These are phyloP conservation scores for California macrophylla DNA, from an alignment of 441 rosid species.

Conservation along the genomic window DNA sequence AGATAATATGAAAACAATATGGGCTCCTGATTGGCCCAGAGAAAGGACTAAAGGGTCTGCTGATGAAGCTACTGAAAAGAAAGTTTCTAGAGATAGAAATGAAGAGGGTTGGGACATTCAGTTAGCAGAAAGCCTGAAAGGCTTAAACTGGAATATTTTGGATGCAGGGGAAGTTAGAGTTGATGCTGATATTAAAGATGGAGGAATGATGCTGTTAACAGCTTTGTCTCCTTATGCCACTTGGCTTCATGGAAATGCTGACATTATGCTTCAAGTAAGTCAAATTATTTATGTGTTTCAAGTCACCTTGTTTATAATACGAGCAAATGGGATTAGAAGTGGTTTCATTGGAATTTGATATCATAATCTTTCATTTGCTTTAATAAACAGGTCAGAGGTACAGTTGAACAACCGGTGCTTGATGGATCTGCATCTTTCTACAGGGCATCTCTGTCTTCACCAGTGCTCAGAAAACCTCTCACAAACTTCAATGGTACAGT, in stretches of 20 bases:
- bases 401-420: constrained; percentile 87
- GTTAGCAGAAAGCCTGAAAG: constrained; percentile 81
- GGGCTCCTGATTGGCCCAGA: constrained; percentile 72
- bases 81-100: constrained; percentile 54
- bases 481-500: constrained; percentile 91
- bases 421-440: constrained; percentile 94
- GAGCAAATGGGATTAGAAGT: background rate
- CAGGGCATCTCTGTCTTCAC: constrained; percentile 86
- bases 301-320: background rate
- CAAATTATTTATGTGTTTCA: constrained; percentile 2
- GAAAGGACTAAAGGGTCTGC: constrained; percentile 48
- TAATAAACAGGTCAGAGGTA: constrained; percentile 77
- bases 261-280: constrained; percentile 79
- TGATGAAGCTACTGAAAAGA: constrained; percentile 50
- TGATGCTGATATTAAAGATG: constrained; percentile 96
- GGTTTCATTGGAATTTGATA: constrained; percentile 9
- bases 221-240: constrained; percentile 88
- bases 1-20: constrained; percentile 44
- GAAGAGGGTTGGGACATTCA: constrained; percentile 93
- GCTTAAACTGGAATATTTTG: constrained; percentile 76
- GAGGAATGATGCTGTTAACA: constrained; percentile 94
- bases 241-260: constrained; percentile 98
- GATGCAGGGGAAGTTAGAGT: constrained; percentile 93
- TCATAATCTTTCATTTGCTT: constrained; percentile 20
- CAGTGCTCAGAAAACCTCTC: constrained; percentile 77